These are phyloP conservation scores for Agaricales sp. DNA, from an alignment of 1,284 basidiomycete genomes.

Conservation along the genomic window DNA sequence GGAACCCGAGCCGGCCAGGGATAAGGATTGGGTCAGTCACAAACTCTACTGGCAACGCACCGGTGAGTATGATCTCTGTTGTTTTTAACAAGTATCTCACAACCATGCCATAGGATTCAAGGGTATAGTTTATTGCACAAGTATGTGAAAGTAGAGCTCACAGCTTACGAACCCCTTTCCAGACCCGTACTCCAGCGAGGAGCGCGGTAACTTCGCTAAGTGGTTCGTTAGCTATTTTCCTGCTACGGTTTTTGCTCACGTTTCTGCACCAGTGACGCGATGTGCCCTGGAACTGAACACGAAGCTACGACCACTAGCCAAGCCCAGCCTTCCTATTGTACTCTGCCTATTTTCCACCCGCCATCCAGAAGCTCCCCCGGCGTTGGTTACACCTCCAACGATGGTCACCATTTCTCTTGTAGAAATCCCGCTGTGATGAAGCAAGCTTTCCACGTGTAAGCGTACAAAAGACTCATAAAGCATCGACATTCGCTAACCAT, in stretches of 20 bases:
- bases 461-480: conserved; percentile 8
- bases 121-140: conserved; percentile 10
- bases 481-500: not conserved
- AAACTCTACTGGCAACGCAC: conserved; percentile 44
- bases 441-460: conserved; percentile 52
- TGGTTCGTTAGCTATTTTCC: conserved; percentile 28
- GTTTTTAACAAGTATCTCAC: too few species aligned
- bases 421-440: conserved; percentile 43
- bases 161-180: conserved; percentile 1
- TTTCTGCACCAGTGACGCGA: conserved; percentile 28
- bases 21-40: conserved; percentile 49
- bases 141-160: not conserved
- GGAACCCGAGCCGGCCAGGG: conserved; percentile 29
- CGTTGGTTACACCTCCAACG: conserved; percentile 40
- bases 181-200: conserved; percentile 51
- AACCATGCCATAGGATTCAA: conserved; percentile 26
- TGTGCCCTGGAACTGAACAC: conserved; percentile 47
- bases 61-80: too few species aligned
- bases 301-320: conserved; percentile 23
- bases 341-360: conserved; percentile 42
- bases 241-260: not conserved
- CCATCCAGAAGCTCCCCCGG: conserved; percentile 21
- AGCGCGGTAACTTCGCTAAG: conserved; percentile 40
- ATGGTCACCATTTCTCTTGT: conserved; percentile 45
- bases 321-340: conserved; percentile 45